Percentiles rank a stretch among this genome's conserved stretches.
Evolutionary conservation across 2,329 filamentous ascomycete genomes (phyloP).

Genomic region (Colletotrichum siamense): DNA sequence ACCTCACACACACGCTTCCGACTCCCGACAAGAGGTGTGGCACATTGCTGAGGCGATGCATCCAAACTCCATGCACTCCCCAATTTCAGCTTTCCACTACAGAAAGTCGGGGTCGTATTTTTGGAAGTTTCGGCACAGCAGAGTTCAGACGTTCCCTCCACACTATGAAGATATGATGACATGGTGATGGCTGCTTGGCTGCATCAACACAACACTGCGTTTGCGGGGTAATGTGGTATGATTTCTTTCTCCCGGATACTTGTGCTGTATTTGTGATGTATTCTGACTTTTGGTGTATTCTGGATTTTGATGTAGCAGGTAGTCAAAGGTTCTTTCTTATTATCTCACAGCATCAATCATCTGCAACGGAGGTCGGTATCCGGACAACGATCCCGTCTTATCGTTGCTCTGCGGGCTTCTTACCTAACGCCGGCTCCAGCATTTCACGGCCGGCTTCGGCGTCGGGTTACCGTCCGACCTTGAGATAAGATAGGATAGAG

Average conservation of each 20-base stretch:
- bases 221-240: neutral
- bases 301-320: neutral
- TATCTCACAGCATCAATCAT: neutral
- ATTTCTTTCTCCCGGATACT: neutral
- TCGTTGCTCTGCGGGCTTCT: neutral
- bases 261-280: neutral
- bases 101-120: neutral
- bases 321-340: neutral
- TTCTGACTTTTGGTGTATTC: neutral
- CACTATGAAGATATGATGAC: neutral
- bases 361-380: neutral
- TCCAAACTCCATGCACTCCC: neutral
- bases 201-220: neutral
- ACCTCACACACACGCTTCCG: neutral
- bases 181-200: conserved; percentile 2
- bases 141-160: neutral
- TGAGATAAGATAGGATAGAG: conserved; percentile 14
- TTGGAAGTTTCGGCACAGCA: neutral
- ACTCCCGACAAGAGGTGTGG: neutral
- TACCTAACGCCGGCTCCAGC: neutral
- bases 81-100: neutral
- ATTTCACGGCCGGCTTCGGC: neutral
- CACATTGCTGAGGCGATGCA: neutral
- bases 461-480: neutral
- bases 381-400: neutral